Conservation (phyloP, 805 yeast species). For the Candida sanyiensis region DNA sequence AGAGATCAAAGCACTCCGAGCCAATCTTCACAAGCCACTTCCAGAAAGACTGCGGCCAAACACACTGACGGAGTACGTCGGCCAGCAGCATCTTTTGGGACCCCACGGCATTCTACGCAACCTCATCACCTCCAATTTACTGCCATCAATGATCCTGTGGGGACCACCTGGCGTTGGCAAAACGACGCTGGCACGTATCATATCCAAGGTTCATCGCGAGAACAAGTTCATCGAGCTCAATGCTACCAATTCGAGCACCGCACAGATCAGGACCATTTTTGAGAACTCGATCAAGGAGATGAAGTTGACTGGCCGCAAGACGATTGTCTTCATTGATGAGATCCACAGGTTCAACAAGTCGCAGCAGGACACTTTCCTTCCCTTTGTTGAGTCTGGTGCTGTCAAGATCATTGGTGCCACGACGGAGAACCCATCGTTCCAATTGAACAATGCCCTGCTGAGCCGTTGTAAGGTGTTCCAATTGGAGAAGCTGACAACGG, state of each 20-base stretch:
- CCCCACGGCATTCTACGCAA: slow-evolving; percentile 57
- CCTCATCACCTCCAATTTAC: slow-evolving; percentile 51
- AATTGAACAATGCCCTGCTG: slow-evolving; percentile 72
- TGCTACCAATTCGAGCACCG: slow-evolving; percentile 69
- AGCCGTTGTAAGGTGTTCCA: slow-evolving; percentile 82
- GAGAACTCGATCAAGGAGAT: slow-evolving; percentile 33
- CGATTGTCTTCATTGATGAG: slow-evolving; percentile 86
- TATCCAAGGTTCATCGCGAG: slow-evolving; percentile 34
- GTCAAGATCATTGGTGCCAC: slow-evolving; percentile 92
- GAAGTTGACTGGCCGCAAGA: slow-evolving; percentile 40
- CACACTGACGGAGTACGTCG: slow-evolving; percentile 63
- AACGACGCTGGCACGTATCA: slow-evolving; percentile 71
- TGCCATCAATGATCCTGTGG: slow-evolving; percentile 86
- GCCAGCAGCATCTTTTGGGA: slow-evolving; percentile 77
- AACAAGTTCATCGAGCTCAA: slow-evolving; percentile 69
- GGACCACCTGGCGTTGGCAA: slow-evolving; percentile 96
- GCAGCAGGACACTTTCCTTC: slow-evolving; percentile 85
- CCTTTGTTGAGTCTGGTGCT: slow-evolving; percentile 78
- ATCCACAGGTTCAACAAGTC: slow-evolving; percentile 80
- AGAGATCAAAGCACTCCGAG: slow-evolving; percentile 16
- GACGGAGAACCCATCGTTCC: slow-evolving; percentile 87
- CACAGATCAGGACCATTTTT: slow-evolving; percentile 61
- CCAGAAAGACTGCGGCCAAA: slow-evolving; percentile 84
- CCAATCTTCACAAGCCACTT: slow-evolving; percentile 37
- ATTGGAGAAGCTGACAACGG: slow-evolving; percentile 43